Base-by-base conservation (phyloP, 768 basidiomycete genomes). In the Lactarius sp. region DNA sequence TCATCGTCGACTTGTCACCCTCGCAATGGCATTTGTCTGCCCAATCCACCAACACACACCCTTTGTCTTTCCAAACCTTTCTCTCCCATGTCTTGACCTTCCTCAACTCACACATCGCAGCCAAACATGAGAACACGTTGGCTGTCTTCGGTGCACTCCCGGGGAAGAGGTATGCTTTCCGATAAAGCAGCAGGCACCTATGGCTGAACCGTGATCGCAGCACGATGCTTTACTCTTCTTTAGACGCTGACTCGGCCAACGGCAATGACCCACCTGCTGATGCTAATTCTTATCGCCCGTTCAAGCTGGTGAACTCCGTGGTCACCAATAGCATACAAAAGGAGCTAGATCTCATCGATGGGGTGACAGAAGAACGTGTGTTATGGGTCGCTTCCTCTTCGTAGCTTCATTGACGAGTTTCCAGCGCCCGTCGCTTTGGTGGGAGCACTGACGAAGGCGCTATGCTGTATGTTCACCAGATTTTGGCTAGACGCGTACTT, bases 131-230 rank as follows among this genome's bases (percentile, higher is more conserved):
- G 73, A 99, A 99, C 72, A 84, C 90, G 4, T 80, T 99, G 44
- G 91, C 94, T 6, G 90, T 98, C 60, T 96, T 93, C 72, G 96
- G 85, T 8, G 96, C 95, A 5, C 79, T 94, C 52, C 90, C 91
- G 1, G 85, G 84, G 22, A 87, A 86, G 74, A 94, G 91, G 92
- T 91, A 5, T 34, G 71, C 64, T n/a, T 53, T 7, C 42, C 4
- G n/a, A 42, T 56, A n/a, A 33, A 12, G 33, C 31, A 33, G 5
- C 9, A 51, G 2, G 18, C 47, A 50, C 55, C 31, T 22, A 37
- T 13, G 18, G 51, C 51, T 66, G 34, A 61, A 13, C 41, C n/a
- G 41, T 36, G 20, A 56, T 31, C 41, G 8, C 71, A 94, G 92
- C 68, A 77, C 85, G 51, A 79, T 94, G 77, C 81, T 95, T 39